Base-by-base conservation (phyloP, 371 early-diverging fungal genomes). In the Batrachochytrium dendrobatidis region DNA sequence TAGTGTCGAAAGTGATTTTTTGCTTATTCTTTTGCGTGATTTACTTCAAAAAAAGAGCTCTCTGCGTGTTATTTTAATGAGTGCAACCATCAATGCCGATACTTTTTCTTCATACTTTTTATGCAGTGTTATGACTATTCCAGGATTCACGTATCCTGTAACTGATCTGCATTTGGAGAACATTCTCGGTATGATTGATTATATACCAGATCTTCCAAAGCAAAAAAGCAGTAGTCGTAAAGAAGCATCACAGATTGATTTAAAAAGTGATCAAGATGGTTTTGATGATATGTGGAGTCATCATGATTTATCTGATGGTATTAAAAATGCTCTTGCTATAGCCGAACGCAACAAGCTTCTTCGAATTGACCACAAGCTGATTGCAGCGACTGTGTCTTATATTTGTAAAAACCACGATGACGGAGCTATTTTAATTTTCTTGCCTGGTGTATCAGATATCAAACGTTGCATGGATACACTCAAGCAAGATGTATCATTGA, bases 111-210 rank as follows among this genome's bases (percentile, higher is more conserved):
- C 45, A 0, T 79, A 76, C 65, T 80, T 82, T 33, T 75, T 65
- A 3, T 66, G 63, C 20, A 73, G 74, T 33, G 77, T 79, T 17
- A 69, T 88, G 44, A 74, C 84, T 39, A 86, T 91, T 58, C 87
- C 89, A 48, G 88, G 89, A 7, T 86, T 83, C 63, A 87, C 86
- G 0, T 85, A 86, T 66, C 89, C 89, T n/a, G 89, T 91, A 0
- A 68, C 79, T 53, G 87, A 88, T 55, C 68, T 79, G 54, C 71
- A 72, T 55, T 60, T 75, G 7, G 71, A 75, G 48, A 61, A 64
- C 18, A 61, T 69, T 24, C 55, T 53, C 63, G 66, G 39, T 52
- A 33, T 3, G 53, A 67, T 33, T 56, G 72, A 67, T 28, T 81
- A 71, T 63, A 58, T 62, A 26, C 81, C 73, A 10, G 74, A 62